phyloP scores from a whole-genome alignment of 257 asterid species.

The Primulina eburnea region DNA sequence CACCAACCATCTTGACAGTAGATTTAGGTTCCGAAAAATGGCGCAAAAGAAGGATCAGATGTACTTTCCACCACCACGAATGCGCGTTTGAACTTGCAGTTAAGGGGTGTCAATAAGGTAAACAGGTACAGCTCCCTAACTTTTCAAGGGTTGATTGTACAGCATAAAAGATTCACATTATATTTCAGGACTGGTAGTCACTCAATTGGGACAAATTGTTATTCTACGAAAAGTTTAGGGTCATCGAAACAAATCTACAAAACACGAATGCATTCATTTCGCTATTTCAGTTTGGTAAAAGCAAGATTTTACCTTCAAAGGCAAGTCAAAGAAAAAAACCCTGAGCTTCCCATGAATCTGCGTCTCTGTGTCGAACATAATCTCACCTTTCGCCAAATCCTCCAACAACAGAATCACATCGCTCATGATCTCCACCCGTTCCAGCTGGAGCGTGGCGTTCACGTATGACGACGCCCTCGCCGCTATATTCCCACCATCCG shows the following conservation, averaged over 20 bases:
- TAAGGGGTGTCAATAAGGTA: neutral
- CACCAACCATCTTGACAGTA: neutral
- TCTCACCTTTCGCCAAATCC: constrained; percentile 62
- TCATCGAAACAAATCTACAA: neutral
- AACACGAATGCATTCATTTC: neutral
- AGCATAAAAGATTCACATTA: neutral
- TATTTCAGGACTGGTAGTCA: neutral
- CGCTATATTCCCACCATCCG: constrained; percentile 54
- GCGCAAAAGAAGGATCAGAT: neutral
- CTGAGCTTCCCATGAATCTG: constrained; percentile 64
- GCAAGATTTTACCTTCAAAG: constrained; percentile 50
- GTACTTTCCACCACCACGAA: neutral
- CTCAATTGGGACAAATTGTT: neutral
- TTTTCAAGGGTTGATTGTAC: neutral
- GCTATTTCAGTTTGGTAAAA: neutral
- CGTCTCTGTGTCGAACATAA: constrained; percentile 63
- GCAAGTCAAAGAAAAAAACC: constrained; percentile 49
- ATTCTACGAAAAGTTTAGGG: neutral
- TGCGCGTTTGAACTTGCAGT: neutral
- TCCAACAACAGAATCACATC: constrained; percentile 54
- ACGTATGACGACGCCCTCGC: constrained; percentile 65
- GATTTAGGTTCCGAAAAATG: neutral
- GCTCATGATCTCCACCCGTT: constrained; percentile 48
- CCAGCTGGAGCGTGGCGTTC: constrained; percentile 58
- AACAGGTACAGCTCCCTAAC: neutral